phyloP scores from a whole-genome alignment of 306 rosid genomes.

The Castanea crenata region DNA sequence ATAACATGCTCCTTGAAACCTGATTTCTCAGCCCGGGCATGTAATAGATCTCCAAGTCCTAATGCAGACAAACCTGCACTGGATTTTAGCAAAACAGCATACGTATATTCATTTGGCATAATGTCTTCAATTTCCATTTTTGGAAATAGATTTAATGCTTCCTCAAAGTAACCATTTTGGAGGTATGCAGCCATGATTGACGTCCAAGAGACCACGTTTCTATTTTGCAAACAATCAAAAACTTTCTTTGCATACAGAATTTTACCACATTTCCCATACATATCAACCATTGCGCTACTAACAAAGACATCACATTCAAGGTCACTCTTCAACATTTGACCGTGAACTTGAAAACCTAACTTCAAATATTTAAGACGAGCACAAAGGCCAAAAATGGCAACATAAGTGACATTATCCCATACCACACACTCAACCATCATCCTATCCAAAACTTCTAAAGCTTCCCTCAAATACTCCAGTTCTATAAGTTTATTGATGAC shows the following conservation, averaged over 20 bases:
- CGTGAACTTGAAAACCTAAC: conserved; percentile 52
- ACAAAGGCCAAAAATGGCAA: conserved; percentile 49
- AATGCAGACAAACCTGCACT: conserved; percentile 56
- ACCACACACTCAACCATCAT: conserved; percentile 35
- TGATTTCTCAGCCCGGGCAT: conserved; percentile 45
- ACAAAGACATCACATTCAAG: conserved; percentile 41
- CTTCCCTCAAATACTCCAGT: conserved; percentile 34
- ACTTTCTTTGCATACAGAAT: conserved; percentile 39
- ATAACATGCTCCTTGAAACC: conserved; percentile 50
- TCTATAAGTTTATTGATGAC: conserved; percentile 47
- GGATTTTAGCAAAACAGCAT: conserved; percentile 54
- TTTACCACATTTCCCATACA: conserved; percentile 67
- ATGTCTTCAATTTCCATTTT: conserved; percentile 46
- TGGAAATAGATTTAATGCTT: conserved; percentile 42
- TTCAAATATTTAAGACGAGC: conserved; percentile 48
- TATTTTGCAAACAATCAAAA: conserved; percentile 36
- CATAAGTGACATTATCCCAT: conserved; percentile 60
- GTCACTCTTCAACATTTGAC: conserved; percentile 41
- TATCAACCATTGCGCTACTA: conserved; percentile 51
- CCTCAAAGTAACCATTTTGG: conserved; percentile 60
- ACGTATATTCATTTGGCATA: conserved; percentile 53
- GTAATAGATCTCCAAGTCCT: conserved; percentile 53
- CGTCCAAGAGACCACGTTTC: conserved; percentile 62
- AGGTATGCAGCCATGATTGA: conserved; percentile 55
- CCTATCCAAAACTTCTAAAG: conserved; percentile 38